Percentiles rank a stretch among this genome's conserved stretches.
Conservation (phyloP, 768 basidiomycete species). For the Mycena vitilis region DNA sequence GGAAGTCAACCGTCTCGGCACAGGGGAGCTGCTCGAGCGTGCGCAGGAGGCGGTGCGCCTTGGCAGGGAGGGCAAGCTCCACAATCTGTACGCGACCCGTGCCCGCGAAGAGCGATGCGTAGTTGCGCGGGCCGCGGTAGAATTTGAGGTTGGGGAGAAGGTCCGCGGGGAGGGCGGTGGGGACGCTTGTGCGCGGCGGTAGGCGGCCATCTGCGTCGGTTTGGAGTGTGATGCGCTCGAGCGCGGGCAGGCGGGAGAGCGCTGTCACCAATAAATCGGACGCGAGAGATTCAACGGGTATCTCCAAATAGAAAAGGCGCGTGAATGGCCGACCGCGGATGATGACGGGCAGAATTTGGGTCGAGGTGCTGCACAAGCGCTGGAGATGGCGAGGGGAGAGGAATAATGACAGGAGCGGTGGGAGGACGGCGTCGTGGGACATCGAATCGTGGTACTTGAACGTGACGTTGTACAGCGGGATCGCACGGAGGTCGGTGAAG, state of each 20-base stretch:
- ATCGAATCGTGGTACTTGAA: conserved; percentile 19
- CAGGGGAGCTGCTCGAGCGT: conserved; percentile 12
- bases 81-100: conserved; percentile 19
- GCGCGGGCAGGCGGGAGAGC: conserved; percentile 21
- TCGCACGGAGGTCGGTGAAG: conserved; percentile 5
- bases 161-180: conserved; percentile 7
- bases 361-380: conserved; percentile 24
- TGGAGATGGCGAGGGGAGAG: conserved; percentile 33
- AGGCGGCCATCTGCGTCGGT: conserved; percentile 6
- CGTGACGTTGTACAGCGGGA: conserved; percentile 26
- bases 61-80: conserved; percentile 25
- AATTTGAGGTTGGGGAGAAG: conserved; percentile 22
- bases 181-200: conserved; percentile 13
- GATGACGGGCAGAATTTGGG: conserved; percentile 25
- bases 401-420: conserved; percentile 29
- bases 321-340: conserved; percentile 17
- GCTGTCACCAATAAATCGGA: conserved; percentile 16
- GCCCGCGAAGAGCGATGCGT: conserved; percentile 25
- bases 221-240: conserved; percentile 34
- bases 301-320: conserved; percentile 23
- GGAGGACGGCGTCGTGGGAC: conserved; percentile 21
- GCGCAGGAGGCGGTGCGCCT: conserved; percentile 31
- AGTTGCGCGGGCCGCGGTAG: conserved; percentile 36
- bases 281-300: conserved; percentile 23
- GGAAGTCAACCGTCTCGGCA: conserved; percentile 21